Evolutionary conservation across 2,329 filamentous ascomycete genomes (phyloP).

Genomic region (Amauroascus verrucosus): DNA sequence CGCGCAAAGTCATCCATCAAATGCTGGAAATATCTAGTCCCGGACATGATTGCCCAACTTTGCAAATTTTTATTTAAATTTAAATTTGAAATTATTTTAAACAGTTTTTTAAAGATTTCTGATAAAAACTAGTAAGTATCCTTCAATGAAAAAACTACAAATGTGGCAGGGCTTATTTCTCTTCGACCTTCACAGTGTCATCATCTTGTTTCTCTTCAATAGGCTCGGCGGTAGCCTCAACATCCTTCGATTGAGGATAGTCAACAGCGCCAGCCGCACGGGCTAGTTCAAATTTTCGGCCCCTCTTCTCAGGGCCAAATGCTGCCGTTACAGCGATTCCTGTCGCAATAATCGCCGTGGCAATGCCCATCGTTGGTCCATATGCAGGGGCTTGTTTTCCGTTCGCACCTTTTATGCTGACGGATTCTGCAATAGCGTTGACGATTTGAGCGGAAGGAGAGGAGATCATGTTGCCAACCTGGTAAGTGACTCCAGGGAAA

Average conservation of each 20-base stretch:
- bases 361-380: conserved; percentile 64
- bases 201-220: neutral
- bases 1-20: too few species aligned
- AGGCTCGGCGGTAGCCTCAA: neutral
- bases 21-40: too few species aligned
- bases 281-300: conserved; percentile 56
- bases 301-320: conserved; percentile 64
- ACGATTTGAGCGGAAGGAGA: conserved; percentile 63
- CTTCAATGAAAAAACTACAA: too few species aligned
- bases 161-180: neutral
- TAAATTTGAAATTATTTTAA: too few species aligned
- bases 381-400: conserved; percentile 58
- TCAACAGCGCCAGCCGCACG: conserved; percentile 37
- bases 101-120: too few species aligned
- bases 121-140: too few species aligned
- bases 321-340: conserved; percentile 60
- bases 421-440: conserved; percentile 59
- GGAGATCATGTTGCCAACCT: conserved; percentile 53
- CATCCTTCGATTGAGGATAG: neutral
- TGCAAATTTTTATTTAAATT: too few species aligned
- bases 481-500: conserved; percentile 54
- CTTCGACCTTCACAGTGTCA: neutral
- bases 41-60: too few species aligned
- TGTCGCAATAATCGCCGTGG: conserved; percentile 62
- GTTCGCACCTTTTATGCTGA: conserved; percentile 43